Percentiles rank a stretch among this genome's conserved stretches.
Evolutionary conservation across 352 stramenopile species (phyloP).

Genomic region (Pythium oligandrum): DNA sequence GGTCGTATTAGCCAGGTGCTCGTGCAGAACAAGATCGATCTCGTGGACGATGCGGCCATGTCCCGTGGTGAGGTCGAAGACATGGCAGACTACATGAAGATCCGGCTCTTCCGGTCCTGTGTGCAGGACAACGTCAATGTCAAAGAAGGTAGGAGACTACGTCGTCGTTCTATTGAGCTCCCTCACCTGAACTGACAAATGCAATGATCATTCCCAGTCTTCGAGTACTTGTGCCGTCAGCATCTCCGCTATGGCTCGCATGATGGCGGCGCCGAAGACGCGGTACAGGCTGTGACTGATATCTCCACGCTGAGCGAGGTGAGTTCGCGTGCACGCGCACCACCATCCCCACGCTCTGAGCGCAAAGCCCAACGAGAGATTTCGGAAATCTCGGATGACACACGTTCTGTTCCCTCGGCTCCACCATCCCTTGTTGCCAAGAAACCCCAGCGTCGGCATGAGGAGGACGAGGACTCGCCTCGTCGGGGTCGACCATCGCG

Average conservation of each 20-base stretch:
- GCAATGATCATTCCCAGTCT: slow-evolving; percentile 26
- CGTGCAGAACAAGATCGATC: slow-evolving; percentile 76
- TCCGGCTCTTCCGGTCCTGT: slow-evolving; percentile 54
- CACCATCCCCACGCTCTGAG: too few relatives aligned
- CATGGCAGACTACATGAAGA: slow-evolving; percentile 53
- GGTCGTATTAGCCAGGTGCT: slow-evolving; percentile 59
- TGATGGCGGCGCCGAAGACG: slow-evolving; percentile 25
- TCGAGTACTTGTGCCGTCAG: slow-evolving; percentile 47
- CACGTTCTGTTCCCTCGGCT: slow-evolving; percentile 7
- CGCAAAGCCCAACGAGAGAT: slow-evolving; percentile 15
- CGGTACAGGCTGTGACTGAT: slow-evolving; percentile 37
- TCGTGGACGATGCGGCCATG: slow-evolving; percentile 59
- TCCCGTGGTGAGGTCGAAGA: slow-evolving; percentile 52
- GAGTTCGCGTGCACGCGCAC: too few relatives aligned
- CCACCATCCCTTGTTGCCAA: slow-evolving; percentile 13
- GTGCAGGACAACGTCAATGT: slow-evolving; percentile 77
- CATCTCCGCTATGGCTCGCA: slow-evolving; percentile 34
- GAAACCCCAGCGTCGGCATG: slow-evolving; percentile 3
- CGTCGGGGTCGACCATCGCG: too few relatives aligned
- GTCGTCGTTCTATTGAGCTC: too few relatives aligned
- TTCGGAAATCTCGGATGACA: slow-evolving; percentile 31
- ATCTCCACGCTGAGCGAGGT: slow-evolving; percentile 47
- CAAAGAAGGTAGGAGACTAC: slow-evolving; percentile 33
- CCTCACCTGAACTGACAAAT: background rate
- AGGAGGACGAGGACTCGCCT: too few relatives aligned